A percentile compares a stretch with the other conserved stretches of the same genome.
Conservation (phyloP, 139 green algal genomes). For the Pleodorina starrii region DNA sequence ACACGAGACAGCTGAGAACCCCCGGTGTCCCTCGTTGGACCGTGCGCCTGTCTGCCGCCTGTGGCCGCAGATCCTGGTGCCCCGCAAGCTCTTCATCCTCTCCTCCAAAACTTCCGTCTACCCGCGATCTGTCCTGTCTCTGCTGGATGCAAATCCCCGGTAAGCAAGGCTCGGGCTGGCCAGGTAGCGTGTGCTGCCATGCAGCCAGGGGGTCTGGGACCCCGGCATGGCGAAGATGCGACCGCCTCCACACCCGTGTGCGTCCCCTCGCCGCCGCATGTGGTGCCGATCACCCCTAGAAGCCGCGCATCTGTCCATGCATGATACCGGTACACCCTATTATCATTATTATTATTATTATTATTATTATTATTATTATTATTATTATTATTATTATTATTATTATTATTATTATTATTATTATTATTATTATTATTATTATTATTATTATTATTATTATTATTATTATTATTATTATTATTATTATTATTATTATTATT, state of each 20-base stretch:
- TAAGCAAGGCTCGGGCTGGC: not conserved
- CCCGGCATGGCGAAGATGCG: too few relatives aligned
- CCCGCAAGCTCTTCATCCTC: conserved; percentile 48
- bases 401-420: not conserved
- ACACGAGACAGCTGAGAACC: too few relatives aligned
- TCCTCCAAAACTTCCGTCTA: conserved; percentile 36
- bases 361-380: conserved; percentile 7
- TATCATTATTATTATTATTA: conserved; percentile 2
- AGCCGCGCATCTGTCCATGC: not conserved
- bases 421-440: conserved; percentile 24
- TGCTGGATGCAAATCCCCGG: conserved; percentile 46
- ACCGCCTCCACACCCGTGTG: too few relatives aligned
- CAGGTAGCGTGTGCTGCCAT: too few relatives aligned
- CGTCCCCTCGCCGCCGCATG: too few relatives aligned
- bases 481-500: conserved; percentile 28
- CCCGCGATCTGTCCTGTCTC: conserved; percentile 44
- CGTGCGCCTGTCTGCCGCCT: too few relatives aligned
- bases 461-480: conserved; percentile 7
- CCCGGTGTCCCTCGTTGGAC: too few relatives aligned
- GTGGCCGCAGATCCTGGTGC: conserved; percentile 51
- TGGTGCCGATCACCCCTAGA: too few relatives aligned
- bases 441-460: conserved; percentile 4
- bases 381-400: conserved; percentile 7
- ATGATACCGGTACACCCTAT: too few relatives aligned
- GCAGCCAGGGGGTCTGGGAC: too few relatives aligned